Evolutionary conservation across 495 filamentous ascomycete genomes (phyloP).

Genomic region (Parathielavia hyrcaniae): DNA sequence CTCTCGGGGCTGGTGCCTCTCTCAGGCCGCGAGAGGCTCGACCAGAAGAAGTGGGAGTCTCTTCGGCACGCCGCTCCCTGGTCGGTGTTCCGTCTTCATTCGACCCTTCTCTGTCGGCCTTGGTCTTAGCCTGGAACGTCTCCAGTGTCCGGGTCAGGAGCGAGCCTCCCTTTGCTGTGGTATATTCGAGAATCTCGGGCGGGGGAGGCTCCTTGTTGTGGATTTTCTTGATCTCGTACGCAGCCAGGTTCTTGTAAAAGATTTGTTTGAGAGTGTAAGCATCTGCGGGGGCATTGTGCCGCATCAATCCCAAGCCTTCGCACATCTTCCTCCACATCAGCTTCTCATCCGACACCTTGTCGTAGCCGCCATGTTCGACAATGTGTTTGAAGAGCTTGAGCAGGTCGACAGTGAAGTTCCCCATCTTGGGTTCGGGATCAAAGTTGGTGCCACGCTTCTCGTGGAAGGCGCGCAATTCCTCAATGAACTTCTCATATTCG

Average conservation of each 20-base stretch:
- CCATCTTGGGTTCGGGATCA: slow-evolving; percentile 67
- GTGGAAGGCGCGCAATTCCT: slow-evolving; percentile 58
- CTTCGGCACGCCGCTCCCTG: slow-evolving; percentile 54
- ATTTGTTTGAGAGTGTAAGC: slow-evolving; percentile 72
- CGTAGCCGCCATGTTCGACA: slow-evolving; percentile 67
- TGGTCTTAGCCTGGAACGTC: slow-evolving; percentile 52
- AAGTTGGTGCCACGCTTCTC: slow-evolving; percentile 65
- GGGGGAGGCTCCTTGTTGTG: slow-evolving; percentile 71
- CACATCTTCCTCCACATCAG: slow-evolving; percentile 71
- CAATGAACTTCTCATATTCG: slow-evolving; percentile 66
- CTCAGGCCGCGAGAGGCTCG: slow-evolving; percentile 63
- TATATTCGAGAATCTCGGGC: slow-evolving; percentile 70
- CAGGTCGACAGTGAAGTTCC: slow-evolving; percentile 62
- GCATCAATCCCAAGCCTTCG: slow-evolving; percentile 53
- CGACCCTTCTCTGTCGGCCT: slow-evolving; percentile 46
- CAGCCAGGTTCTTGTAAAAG: slow-evolving; percentile 77
- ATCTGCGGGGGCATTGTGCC: slow-evolving; percentile 59
- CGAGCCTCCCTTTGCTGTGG: slow-evolving; percentile 67
- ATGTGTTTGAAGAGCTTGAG: slow-evolving; percentile 65
- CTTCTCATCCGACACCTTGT: slow-evolving; percentile 71
- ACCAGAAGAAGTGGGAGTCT: slow-evolving; percentile 48
- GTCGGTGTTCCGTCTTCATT: slow-evolving; percentile 59
- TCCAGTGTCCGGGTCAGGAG: slow-evolving; percentile 70
- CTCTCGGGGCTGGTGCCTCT: slow-evolving; percentile 69
- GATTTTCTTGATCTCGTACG: slow-evolving; percentile 69